phyloP scores from a whole-genome alignment of 164 flowering plant species.

The Magnolia sinica region DNA sequence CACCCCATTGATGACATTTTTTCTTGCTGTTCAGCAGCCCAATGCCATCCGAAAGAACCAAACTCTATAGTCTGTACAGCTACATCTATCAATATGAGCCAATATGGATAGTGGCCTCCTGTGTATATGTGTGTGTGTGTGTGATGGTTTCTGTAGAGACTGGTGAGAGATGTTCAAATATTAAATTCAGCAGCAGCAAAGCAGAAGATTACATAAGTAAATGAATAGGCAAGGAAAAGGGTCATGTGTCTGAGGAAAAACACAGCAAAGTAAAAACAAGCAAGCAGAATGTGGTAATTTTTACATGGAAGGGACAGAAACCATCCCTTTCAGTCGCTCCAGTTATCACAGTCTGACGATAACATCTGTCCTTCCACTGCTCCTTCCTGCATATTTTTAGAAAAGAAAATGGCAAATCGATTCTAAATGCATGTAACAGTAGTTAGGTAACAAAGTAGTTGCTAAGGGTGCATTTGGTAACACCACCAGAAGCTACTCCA shows the following conservation, averaged over 20 bases:
- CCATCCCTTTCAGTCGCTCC: constrained; percentile 25
- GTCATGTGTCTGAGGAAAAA: background rate
- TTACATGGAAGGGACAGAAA: background rate
- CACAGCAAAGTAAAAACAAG: background rate
- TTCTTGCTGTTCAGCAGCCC: too few relatives aligned
- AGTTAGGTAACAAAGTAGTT: background rate
- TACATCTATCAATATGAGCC: too few relatives aligned
- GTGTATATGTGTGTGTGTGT: too few relatives aligned
- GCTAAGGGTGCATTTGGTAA: too few relatives aligned
- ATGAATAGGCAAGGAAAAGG: background rate
- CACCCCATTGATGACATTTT: too few relatives aligned
- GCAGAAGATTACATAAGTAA: background rate
- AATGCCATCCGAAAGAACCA: too few relatives aligned
- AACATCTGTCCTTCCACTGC: constrained; percentile 6
- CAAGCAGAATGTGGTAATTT: background rate
- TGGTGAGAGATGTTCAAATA: background rate
- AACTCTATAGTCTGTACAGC: too few relatives aligned
- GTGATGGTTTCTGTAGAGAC: too few relatives aligned
- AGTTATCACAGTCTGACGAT: constrained; percentile 23
- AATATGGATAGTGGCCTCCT: too few relatives aligned
- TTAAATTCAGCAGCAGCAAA: background rate
- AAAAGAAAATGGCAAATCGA: background rate
- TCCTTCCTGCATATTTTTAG: constrained; percentile 27
- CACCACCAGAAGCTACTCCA: too few relatives aligned
- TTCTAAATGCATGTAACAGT: too few relatives aligned